Evolutionary conservation across 2,329 filamentous ascomycete genomes (phyloP).

Genomic region (Verticillium albo-atrum): DNA sequence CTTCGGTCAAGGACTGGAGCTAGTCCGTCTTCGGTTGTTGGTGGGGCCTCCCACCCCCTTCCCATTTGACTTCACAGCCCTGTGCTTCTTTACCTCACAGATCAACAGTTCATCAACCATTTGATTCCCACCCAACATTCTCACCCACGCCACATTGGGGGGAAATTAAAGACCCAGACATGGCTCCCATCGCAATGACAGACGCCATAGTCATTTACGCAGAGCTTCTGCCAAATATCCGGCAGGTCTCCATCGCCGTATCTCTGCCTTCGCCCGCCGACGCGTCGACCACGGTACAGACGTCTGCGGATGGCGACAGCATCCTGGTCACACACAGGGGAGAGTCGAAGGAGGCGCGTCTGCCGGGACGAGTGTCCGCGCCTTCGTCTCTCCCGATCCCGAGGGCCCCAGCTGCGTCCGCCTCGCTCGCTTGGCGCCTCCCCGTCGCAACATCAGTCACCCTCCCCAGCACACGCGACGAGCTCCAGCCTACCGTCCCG

Average conservation of each 20-base stretch:
- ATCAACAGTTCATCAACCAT: not conserved
- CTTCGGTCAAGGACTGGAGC: not conserved
- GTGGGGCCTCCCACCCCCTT: not conserved
- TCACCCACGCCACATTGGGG: not conserved
- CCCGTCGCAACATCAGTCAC: constrained; percentile 28
- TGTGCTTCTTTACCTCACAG: not conserved
- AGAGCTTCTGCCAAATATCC: constrained; percentile 61
- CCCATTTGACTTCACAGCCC: not conserved
- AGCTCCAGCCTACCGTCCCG: constrained; percentile 30
- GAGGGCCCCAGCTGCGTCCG: constrained; percentile 3
- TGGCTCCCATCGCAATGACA: not conserved
- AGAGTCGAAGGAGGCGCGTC: constrained; percentile 23
- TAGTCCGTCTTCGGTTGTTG: not conserved
- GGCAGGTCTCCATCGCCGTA: constrained; percentile 56
- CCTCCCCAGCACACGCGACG: constrained; percentile 16
- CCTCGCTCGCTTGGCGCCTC: constrained; percentile 49
- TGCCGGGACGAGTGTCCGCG: constrained; percentile 37
- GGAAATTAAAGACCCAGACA: not conserved
- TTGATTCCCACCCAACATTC: not conserved
- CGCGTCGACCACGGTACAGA: constrained; percentile 30
- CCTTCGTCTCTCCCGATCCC: constrained; percentile 31
- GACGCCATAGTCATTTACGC: constrained; percentile 48
- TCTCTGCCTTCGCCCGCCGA: constrained; percentile 40
- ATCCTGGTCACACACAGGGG: constrained; percentile 46
- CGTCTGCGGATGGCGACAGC: constrained; percentile 39